A percentile compares a stretch with the other conserved stretches of the same genome.
These are phyloP conservation scores for Triticum dicoccoides DNA, from an alignment of 176 grass and related monocot genomes.

Conservation along the genomic window DNA sequence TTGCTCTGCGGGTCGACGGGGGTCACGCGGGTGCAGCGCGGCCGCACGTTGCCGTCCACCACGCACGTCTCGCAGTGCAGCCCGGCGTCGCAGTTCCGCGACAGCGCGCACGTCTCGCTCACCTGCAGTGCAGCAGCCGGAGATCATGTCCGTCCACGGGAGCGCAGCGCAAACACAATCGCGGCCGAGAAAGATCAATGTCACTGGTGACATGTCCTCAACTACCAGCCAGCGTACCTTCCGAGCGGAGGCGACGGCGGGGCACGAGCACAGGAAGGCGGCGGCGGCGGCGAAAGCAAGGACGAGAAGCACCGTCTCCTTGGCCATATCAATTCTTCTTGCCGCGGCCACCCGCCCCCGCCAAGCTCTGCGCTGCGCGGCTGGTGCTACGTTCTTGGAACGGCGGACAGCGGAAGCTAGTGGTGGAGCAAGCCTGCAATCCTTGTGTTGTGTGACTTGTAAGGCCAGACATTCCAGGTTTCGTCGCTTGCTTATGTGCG, in stretches of 20 bases:
- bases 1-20: constrained; percentile 78
- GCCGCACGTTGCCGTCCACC: constrained; percentile 51
- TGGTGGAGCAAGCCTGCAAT: not conserved
- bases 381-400: not conserved
- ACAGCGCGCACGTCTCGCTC: constrained; percentile 51
- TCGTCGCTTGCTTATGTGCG: not conserved
- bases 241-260: not conserved
- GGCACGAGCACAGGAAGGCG: not conserved
- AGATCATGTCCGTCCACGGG: not conserved
- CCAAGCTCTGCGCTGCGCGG: not conserved
- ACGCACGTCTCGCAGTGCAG: constrained; percentile 95
- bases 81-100: constrained; percentile 70
- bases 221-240: not conserved
- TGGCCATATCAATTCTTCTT: not conserved
- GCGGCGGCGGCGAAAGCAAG: not conserved
- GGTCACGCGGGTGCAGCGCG: constrained; percentile 69
- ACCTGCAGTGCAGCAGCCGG: constrained; percentile 23
- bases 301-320: not conserved
- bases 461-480: not conserved
- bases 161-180: not conserved
- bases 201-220: no score
- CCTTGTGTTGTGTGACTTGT: constrained; percentile 3
- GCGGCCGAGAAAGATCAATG: not conserved
- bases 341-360: not conserved
- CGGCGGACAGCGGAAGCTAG: not conserved